phyloP scores from a whole-genome alignment of 2,329 filamentous ascomycete genomes.

The Metarhizium album region DNA sequence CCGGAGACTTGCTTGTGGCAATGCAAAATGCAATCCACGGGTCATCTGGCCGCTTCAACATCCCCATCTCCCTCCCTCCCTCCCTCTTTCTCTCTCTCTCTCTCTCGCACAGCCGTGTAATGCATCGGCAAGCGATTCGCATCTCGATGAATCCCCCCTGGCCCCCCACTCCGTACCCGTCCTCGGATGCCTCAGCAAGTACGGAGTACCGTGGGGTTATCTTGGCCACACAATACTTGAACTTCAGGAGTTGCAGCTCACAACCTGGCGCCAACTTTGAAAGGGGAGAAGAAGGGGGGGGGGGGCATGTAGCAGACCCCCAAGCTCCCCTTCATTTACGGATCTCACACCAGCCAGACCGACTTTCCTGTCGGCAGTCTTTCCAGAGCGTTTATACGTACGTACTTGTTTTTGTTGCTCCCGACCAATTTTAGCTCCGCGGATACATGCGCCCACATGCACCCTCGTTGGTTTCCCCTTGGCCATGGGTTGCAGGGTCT shows the following conservation, averaged over 20 bases:
- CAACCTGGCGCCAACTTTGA: background rate
- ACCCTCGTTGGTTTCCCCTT: background rate
- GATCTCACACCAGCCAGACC: background rate
- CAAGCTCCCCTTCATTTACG: background rate
- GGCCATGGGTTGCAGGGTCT: background rate
- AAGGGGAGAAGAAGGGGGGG: background rate
- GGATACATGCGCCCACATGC: background rate
- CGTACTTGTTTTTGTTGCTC: conserved; percentile 1
- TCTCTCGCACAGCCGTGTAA: background rate
- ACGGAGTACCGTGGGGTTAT: no score
- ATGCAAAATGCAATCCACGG: no score
- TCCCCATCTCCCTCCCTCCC: no score
- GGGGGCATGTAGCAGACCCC: background rate
- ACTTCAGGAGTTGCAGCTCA: no score
- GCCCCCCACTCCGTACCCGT: no score
- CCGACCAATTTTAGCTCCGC: conserved; percentile 1
- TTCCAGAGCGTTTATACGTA: background rate
- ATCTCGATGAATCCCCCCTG: no score
- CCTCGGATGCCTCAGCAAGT: no score
- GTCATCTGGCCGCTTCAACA: no score
- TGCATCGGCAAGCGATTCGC: no score
- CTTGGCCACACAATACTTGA: no score
- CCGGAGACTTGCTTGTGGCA: background rate
- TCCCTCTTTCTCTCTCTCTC: no score
- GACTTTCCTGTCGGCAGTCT: background rate